Conservation (phyloP, 257 asterid genomes). For the Schizonepeta tenuifolia region DNA sequence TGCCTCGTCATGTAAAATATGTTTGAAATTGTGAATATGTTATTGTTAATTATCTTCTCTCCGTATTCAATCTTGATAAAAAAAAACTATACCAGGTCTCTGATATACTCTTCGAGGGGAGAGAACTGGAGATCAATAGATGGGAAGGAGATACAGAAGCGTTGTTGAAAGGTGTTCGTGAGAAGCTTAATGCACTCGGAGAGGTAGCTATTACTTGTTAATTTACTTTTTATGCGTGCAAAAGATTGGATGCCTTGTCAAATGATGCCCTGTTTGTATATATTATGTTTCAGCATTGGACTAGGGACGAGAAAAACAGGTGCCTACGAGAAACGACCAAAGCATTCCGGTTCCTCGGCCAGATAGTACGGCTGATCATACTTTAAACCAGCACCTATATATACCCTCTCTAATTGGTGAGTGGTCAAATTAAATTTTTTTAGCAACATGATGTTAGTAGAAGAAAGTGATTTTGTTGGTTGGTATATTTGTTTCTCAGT, state of each 20-base stretch:
- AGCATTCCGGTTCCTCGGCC: conserved; percentile 84
- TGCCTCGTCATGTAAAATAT: not conserved
- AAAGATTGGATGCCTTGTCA: conserved; percentile 15
- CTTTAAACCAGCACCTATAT: conserved; percentile 37
- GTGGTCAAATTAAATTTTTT: conserved; percentile 13
- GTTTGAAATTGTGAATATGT: not conserved
- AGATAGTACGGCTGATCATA: conserved; percentile 79
- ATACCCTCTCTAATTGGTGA: conserved; percentile 29
- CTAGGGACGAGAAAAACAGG: conserved; percentile 78
- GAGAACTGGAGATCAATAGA: conserved; percentile 63
- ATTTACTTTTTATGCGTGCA: too few relatives aligned
- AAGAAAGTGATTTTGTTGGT: not conserved
- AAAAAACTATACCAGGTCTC: conserved; percentile 60
- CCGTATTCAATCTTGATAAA: too few relatives aligned
- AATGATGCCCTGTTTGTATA: conserved; percentile 2
- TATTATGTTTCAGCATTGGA: conserved; percentile 74
- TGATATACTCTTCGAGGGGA: conserved; percentile 57
- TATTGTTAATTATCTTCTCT: too few relatives aligned
- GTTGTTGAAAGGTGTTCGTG: conserved; percentile 67
- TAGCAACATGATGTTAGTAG: not conserved
- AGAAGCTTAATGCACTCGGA: conserved; percentile 80
- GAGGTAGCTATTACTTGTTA: conserved; percentile 50
- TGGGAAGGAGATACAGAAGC: conserved; percentile 86
- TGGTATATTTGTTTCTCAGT: too few relatives aligned
- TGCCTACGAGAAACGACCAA: conserved; percentile 83